phyloP scores from a whole-genome alignment of 208 protist genomes.

The Leishmania martiniquensis region DNA sequence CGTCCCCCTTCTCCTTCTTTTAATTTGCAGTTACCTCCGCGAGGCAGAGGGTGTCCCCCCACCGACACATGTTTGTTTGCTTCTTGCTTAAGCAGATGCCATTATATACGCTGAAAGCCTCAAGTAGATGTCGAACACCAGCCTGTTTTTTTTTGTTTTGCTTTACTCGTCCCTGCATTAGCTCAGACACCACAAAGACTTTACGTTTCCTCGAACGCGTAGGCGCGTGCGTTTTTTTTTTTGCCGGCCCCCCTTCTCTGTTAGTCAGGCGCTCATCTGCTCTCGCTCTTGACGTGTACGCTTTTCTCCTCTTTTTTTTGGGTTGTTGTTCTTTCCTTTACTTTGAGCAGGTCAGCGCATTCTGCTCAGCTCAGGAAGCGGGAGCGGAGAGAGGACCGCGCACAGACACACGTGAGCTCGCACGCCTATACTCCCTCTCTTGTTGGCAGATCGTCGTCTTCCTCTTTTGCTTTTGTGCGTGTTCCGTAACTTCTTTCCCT shows the following conservation, averaged over 20 bases:
- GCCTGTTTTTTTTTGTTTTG: background rate
- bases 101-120: background rate
- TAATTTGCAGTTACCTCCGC: background rate
- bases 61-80: background rate
- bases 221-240: background rate
- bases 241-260: no score
- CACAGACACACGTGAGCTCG: no score
- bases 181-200: background rate
- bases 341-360: background rate
- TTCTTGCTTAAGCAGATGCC: background rate
- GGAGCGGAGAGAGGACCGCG: no score
- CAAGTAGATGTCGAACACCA: background rate
- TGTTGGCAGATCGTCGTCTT: background rate
- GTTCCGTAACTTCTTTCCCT: background rate
- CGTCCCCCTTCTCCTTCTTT: background rate
- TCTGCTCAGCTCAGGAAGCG: no score
- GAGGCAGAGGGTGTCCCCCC: background rate
- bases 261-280: background rate
- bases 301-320: slow-evolving; percentile 1
- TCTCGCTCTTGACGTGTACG: background rate
- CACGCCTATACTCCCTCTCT: background rate
- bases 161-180: background rate
- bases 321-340: background rate
- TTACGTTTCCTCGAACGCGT: background rate
- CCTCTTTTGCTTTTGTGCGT: background rate